Percentiles rank a stretch among this genome's conserved stretches.
These are phyloP conservation scores for Podospora bellae-mahoneyi DNA, from an alignment of 495 filamentous ascomycete genomes.

Conservation along the genomic window DNA sequence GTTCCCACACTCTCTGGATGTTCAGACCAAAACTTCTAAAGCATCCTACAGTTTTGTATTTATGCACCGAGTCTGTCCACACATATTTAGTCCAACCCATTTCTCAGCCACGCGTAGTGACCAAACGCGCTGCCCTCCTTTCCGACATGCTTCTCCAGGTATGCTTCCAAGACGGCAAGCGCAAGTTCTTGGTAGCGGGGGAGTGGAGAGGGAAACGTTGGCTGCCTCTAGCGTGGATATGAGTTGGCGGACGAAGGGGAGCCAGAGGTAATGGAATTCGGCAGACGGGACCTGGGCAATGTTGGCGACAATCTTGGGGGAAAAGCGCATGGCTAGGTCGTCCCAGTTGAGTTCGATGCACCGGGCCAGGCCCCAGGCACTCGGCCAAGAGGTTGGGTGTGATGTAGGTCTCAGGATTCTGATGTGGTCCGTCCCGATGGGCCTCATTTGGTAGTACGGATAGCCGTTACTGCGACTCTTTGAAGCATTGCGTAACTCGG, in stretches of 20 bases:
- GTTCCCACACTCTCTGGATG: no score
- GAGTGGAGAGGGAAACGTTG: slow-evolving; percentile 9
- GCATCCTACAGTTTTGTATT: no score
- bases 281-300: slow-evolving; percentile 4
- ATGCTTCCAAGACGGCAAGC: slow-evolving; percentile 19
- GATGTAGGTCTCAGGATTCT: neutral
- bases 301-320: slow-evolving; percentile 13
- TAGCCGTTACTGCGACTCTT: slow-evolving; percentile 5
- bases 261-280: slow-evolving; percentile 24
- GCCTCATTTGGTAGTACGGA: neutral
- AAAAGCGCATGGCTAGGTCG: slow-evolving; percentile 11
- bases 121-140: neutral
- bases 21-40: no score
- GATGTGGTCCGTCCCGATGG: neutral
- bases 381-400: slow-evolving; percentile 6
- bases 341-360: slow-evolving; percentile 18
- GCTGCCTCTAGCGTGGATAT: slow-evolving; percentile 17
- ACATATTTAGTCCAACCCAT: neutral
- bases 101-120: neutral
- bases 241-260: slow-evolving; percentile 23
- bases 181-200: slow-evolving; percentile 21
- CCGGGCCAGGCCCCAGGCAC: slow-evolving; percentile 15
- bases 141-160: slow-evolving; percentile 19
- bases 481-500: neutral
- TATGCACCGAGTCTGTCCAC: no score